These are phyloP conservation scores for Aspergillus sp. DNA, from an alignment of 2,329 filamentous ascomycete genomes.

Conservation along the genomic window DNA sequence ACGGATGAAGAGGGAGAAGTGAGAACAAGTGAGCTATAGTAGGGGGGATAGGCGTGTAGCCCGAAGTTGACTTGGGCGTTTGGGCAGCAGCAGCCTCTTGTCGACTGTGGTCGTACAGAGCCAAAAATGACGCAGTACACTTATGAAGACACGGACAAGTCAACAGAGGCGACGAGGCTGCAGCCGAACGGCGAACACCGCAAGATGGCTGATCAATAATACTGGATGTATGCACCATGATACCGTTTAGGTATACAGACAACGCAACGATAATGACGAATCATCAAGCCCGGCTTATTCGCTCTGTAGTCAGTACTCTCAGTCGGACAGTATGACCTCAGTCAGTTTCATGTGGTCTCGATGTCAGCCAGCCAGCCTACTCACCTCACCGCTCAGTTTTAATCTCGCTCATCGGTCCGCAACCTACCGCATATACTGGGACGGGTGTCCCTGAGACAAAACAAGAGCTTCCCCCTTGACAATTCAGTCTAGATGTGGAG, in stretches of 20 bases:
- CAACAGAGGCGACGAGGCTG: not conserved
- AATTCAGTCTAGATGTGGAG: not conserved
- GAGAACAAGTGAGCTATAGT: conserved; percentile 20
- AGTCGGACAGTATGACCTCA: not conserved
- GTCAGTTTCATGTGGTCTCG: not conserved
- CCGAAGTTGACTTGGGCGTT: not conserved
- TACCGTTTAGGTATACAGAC: not conserved
- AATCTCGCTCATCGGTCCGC: not conserved
- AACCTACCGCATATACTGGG: not conserved
- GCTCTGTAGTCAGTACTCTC: not conserved
- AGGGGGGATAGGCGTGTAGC: not conserved
- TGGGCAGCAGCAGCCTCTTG: not conserved
- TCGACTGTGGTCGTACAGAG: not conserved
- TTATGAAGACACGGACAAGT: not conserved
- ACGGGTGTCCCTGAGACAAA: conserved; percentile 3
- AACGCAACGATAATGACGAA: not conserved
- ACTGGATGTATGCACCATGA: not conserved
- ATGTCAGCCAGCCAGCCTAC: not conserved
- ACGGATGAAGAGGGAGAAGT: conserved; percentile 35
- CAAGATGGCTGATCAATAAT: not conserved
- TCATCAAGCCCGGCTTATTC: not conserved
- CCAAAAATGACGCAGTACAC: conserved; percentile 1
- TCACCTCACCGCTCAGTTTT: not conserved
- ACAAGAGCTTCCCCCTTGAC: not conserved
- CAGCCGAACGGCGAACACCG: not conserved